Conservation (phyloP, 805 yeast genomes). For the Candida parachauliodes region DNA sequence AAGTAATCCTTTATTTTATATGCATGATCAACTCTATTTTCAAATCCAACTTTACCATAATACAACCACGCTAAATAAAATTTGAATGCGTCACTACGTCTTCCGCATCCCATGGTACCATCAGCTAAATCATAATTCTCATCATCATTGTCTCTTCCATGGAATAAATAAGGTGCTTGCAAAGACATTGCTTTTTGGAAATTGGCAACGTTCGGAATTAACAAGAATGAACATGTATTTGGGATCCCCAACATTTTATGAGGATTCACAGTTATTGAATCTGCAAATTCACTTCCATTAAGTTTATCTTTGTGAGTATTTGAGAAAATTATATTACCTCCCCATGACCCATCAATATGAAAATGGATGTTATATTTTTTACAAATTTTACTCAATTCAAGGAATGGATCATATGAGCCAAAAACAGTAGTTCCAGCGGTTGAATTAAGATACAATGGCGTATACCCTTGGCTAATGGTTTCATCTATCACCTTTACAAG, state of each 20-base stretch:
- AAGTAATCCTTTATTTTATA: constrained; percentile 62
- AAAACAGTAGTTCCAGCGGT: constrained; percentile 90
- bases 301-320: constrained; percentile 41
- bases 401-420: constrained; percentile 75
- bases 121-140: constrained; percentile 76
- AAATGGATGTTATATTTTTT: constrained; percentile 61
- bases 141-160: constrained; percentile 47
- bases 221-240: constrained; percentile 66
- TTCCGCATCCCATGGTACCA: constrained; percentile 91
- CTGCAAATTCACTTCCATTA: constrained; percentile 61
- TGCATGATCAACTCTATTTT: constrained; percentile 68
- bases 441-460: constrained; percentile 73
- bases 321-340: constrained; percentile 78
- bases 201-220: constrained; percentile 62
- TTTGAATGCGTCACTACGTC: constrained; percentile 79
- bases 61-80: constrained; percentile 78
- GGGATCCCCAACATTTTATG: constrained; percentile 91
- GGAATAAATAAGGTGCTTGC: constrained; percentile 79
- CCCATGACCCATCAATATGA: constrained; percentile 91
- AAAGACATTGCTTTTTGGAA: constrained; percentile 74
- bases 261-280: constrained; percentile 78
- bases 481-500: constrained; percentile 44
- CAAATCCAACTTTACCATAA: constrained; percentile 69
- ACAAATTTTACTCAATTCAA: constrained; percentile 51
- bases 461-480: constrained; percentile 50